Evolutionary conservation across 441 rosid species (phyloP).

Genomic region (Erodium texanum): DNA sequence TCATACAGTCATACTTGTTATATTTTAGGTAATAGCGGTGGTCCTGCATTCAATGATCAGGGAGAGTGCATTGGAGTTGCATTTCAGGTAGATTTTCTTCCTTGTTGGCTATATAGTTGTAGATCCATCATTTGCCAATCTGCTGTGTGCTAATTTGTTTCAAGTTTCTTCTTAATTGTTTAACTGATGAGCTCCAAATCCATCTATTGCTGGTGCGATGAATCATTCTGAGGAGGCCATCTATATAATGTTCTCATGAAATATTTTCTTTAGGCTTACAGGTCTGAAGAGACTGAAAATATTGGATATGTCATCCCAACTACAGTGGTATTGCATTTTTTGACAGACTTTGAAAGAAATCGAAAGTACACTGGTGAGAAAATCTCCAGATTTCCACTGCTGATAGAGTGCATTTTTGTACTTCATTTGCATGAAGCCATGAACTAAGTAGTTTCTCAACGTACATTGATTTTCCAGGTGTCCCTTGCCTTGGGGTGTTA

Average conservation of each 20-base stretch:
- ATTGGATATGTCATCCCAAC: conserved; percentile 97
- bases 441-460: neutral
- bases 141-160: neutral
- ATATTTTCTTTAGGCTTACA: conserved; percentile 74
- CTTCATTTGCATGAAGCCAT: neutral
- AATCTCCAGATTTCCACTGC: conserved; percentile 11
- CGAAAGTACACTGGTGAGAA: conserved; percentile 75
- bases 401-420: neutral
- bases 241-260: conserved; percentile 26
- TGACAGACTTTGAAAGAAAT: conserved; percentile 71
- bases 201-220: neutral
- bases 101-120: neutral
- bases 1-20: conserved; percentile 60
- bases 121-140: too few species aligned
- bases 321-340: conserved; percentile 80
- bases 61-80: conserved; percentile 99
- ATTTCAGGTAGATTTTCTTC: conserved; percentile 66
- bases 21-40: conserved; percentile 96
- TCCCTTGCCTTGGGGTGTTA: conserved; percentile 86
- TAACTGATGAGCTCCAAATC: neutral
- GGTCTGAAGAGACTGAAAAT: conserved; percentile 95
- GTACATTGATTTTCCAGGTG: conserved; percentile 39
- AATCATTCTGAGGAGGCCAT: neutral
- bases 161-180: neutral
- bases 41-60: conserved; percentile 92